Evolutionary conservation across 2,329 filamentous ascomycete genomes (phyloP).

Genomic region (Hypoxylon sp.): DNA sequence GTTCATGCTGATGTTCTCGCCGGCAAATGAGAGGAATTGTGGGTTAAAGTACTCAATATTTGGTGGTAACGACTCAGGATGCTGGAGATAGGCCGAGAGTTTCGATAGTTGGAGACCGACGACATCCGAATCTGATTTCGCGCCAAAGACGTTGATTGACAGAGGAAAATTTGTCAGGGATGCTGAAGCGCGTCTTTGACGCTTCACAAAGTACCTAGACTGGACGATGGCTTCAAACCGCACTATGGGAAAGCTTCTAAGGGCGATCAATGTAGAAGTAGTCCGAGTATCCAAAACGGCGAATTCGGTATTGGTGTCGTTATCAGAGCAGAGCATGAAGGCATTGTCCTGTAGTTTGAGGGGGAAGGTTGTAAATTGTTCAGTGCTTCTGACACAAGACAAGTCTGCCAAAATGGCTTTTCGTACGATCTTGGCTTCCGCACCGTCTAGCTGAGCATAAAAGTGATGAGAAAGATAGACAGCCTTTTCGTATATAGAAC

Average conservation of each 20-base stretch:
- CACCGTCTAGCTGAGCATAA: neutral
- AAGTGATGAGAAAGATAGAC: neutral
- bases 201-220: constrained; percentile 3
- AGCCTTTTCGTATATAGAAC: neutral
- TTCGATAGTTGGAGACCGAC: neutral
- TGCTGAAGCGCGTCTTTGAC: neutral
- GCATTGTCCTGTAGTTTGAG: neutral
- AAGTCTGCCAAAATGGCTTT: neutral
- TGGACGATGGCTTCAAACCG: constrained; percentile 11
- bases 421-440: neutral
- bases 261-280: neutral
- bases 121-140: neutral
- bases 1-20: constrained; percentile 1
- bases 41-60: constrained; percentile 6
- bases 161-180: neutral
- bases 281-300: constrained; percentile 7
- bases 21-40: neutral
- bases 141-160: constrained; percentile 12
- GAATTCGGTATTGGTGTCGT: neutral
- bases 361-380: neutral
- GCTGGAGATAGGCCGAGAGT: constrained; percentile 6
- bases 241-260: constrained; percentile 1
- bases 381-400: neutral
- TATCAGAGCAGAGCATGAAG: neutral
- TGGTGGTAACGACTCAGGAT: neutral